Evolutionary conservation across 257 asterid genomes (phyloP), one percentile per base, ranked within the genome.

Genomic region (Solanum chilense): DNA sequence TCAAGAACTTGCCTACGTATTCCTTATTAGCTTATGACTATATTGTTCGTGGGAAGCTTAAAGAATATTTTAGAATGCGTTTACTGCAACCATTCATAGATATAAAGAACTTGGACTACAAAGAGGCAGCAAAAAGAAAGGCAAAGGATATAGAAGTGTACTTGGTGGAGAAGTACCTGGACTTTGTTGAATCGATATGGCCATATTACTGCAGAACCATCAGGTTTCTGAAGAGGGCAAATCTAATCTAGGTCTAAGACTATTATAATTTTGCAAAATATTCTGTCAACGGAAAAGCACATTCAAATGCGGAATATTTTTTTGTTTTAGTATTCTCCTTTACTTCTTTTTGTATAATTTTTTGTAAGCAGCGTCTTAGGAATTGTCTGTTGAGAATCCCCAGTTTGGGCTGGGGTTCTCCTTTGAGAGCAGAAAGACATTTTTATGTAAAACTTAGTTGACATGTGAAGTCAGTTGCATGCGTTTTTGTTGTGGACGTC

Each of bases 161-260:
- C 93, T 87, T 91, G 64, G 74, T 85, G 88, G 98, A 94, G 88
- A 93, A 90, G 77, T 91, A 91, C 89, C 86, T 96, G 88, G 99
- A 96, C 90, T 91, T 86, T 85, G 58, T 92, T 18, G 98, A 92
- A 89, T 91, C 90, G 9, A 88, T 94, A 83, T 94, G 99, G 99
- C 99, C 99, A 7, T 91, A 70, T 86, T 94, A 94, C 88, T 90
- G 93, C 92, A 88, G 96, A 89, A 91, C 94, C 41, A 89, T 90
- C 89, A 92, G 99, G 89, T 90, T 93, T 88, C 74, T 96, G 92
- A 96, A 94, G 97, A 94, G 92, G 88, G 96, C 97, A 47, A 93
- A 97, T 88, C 87, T 95, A 13, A 86, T 96, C 85, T 96, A 93
- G 92, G 33, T 60, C 60, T 45, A 35, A 82, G 69, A 69, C 31